These are phyloP conservation scores for Blastobotrys terrestris DNA, from an alignment of 805 yeast genomes.

Conservation along the genomic window DNA sequence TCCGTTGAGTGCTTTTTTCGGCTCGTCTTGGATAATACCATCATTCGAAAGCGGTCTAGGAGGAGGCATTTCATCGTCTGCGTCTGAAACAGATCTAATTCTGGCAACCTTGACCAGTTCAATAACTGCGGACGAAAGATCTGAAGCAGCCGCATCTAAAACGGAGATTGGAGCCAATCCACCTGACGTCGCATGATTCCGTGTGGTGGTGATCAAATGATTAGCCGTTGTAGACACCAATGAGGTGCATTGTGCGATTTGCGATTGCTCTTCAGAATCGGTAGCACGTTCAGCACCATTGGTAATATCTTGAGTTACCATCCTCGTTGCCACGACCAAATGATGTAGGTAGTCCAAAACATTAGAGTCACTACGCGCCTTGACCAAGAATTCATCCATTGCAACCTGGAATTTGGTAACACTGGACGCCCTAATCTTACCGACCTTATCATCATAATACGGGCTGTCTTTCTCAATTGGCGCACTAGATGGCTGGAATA, in stretches of 20 bases:
- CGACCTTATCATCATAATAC: constrained; percentile 19
- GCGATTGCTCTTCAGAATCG: constrained; percentile 12
- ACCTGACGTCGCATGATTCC: constrained; percentile 63
- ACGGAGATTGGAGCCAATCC: constrained; percentile 63
- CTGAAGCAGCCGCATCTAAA: constrained; percentile 70
- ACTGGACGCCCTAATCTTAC: constrained; percentile 23
- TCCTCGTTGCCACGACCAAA: constrained; percentile 29
- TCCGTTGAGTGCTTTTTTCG: background rate
- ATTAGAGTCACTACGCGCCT: constrained; percentile 24
- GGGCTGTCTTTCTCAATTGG: constrained; percentile 15
- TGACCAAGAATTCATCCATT: constrained; percentile 30
- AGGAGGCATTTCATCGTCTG: constrained; percentile 2
- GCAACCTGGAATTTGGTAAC: constrained; percentile 29
- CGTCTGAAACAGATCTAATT: constrained; percentile 17
- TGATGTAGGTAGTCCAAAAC: constrained; percentile 30
- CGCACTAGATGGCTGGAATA: constrained; percentile 9
- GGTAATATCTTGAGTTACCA: constrained; percentile 24
- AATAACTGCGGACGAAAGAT: constrained; percentile 54
- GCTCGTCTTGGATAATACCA: background rate
- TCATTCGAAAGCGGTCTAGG: constrained; percentile 3
- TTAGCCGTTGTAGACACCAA: constrained; percentile 61
- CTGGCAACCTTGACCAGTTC: constrained; percentile 33
- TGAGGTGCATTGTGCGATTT: constrained; percentile 25
- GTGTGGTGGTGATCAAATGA: constrained; percentile 67
- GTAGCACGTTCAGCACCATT: constrained; percentile 12